phyloP scores from a whole-genome alignment of 805 yeast species.

The Saturnispora silvae region DNA sequence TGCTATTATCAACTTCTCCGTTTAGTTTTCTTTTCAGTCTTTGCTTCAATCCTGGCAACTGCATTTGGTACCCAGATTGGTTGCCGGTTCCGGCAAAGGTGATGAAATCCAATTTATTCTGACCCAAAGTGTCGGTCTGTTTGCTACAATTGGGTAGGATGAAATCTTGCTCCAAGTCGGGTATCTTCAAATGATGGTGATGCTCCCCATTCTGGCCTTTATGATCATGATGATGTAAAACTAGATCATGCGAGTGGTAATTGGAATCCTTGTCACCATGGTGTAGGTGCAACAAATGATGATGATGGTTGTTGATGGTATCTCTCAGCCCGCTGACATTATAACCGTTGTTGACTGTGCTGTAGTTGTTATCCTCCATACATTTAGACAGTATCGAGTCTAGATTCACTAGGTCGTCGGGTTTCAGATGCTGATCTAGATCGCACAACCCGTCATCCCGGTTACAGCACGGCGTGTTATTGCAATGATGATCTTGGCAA shows the following conservation, averaged over 20 bases:
- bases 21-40: slow-evolving; percentile 3
- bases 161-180: slow-evolving; percentile 21
- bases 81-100: slow-evolving; percentile 8
- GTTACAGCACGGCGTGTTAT: slow-evolving; percentile 2
- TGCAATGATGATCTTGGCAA: background rate
- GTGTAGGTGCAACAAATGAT: slow-evolving; percentile 13
- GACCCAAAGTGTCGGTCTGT: background rate
- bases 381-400: slow-evolving; percentile 4
- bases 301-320: slow-evolving; percentile 10
- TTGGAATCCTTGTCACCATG: slow-evolving; percentile 9
- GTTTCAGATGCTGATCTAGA: slow-evolving; percentile 4
- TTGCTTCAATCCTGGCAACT: background rate
- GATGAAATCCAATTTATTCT: slow-evolving; percentile 8
- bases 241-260: slow-evolving; percentile 13
- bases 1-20: background rate
- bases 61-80: background rate
- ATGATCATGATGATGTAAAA: slow-evolving; percentile 13
- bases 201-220: slow-evolving; percentile 11
- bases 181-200: slow-evolving; percentile 24
- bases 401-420: slow-evolving; percentile 1
- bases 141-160: slow-evolving; percentile 19
- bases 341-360: too few species aligned
- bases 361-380: background rate
- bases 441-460: slow-evolving; percentile 6
- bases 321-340: slow-evolving; percentile 4